Conservation (phyloP, 805 yeast species). For the Saturnispora dispora region DNA sequence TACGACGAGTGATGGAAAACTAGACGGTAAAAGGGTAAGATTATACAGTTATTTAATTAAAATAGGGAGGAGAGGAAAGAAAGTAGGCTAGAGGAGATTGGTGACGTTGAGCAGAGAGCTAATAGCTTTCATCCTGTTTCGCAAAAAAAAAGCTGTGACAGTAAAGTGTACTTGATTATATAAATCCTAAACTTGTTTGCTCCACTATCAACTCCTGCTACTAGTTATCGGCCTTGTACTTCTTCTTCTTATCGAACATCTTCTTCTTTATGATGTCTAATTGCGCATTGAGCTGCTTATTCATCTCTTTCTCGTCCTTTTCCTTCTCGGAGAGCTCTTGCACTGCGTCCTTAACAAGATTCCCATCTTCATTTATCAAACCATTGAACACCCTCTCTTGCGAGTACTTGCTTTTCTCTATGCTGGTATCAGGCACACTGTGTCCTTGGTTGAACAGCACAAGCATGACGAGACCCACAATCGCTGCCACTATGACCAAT, state of each 20-base stretch:
- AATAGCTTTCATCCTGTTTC: no score
- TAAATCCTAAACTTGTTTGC: no score
- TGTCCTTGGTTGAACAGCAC: neutral
- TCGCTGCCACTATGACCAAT: neutral
- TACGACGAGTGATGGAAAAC: no score
- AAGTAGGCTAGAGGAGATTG: no score
- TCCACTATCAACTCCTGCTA: no score
- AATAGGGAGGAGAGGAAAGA: no score
- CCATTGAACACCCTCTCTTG: neutral
- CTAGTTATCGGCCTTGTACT: neutral
- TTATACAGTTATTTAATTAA: no score
- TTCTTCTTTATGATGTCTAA: neutral
- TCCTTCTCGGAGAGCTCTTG: neutral
- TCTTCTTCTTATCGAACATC: neutral
- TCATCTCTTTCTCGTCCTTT: neutral
- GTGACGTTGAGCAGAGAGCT: no score
- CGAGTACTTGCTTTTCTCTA: neutral
- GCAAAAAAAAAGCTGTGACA: no score
- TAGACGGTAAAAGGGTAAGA: no score
- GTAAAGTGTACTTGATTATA: no score
- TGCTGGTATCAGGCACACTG: neutral
- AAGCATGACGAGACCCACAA: neutral
- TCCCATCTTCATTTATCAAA: conserved; percentile 3
- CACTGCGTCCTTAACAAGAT: neutral
- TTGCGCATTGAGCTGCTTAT: neutral